Evolutionary conservation across 352 stramenopile genomes (phyloP).

Genomic region (Thalassiosira delicatula): DNA sequence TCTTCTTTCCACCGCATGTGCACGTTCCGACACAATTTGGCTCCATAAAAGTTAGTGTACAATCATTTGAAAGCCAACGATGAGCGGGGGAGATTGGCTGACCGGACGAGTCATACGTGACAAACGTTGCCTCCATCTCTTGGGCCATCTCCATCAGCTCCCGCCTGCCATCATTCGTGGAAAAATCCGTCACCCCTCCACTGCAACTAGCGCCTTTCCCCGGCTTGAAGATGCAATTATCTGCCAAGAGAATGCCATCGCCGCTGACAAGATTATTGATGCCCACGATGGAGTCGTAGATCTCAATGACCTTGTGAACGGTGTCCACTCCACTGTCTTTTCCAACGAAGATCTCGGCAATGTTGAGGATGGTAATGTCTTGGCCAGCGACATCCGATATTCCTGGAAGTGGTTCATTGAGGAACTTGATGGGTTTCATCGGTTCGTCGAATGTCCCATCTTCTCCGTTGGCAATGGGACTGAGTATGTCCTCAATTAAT

Average conservation of each 20-base stretch:
- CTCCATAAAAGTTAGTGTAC: neutral
- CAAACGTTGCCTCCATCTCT: conserved; percentile 44
- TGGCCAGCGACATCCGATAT: conserved; percentile 37
- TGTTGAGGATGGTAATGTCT: conserved; percentile 38
- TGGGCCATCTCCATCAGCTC: neutral
- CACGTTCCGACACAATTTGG: neutral
- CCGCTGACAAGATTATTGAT: conserved; percentile 13
- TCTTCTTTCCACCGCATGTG: neutral
- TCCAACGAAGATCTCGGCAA: conserved; percentile 38
- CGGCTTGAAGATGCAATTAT: conserved; percentile 34
- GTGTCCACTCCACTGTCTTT: conserved; percentile 12
- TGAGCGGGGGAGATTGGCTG: neutral
- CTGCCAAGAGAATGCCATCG: conserved; percentile 42
- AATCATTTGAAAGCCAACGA: neutral
- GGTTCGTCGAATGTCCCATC: conserved; percentile 43
- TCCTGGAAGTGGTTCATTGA: conserved; percentile 27
- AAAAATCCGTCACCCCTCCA: conserved; percentile 30
- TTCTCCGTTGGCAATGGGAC: conserved; percentile 22
- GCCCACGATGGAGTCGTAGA: conserved; percentile 29
- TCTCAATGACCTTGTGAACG: conserved; percentile 35
- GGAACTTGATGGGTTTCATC: conserved; percentile 10
- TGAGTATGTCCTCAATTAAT: conserved; percentile 29
- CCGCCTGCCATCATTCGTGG: conserved; percentile 2
- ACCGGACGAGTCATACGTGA: conserved; percentile 31
- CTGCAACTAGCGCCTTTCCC: neutral